These are phyloP conservation scores for Ogataea degrootiae DNA, from an alignment of 805 yeast genomes.

Conservation along the genomic window DNA sequence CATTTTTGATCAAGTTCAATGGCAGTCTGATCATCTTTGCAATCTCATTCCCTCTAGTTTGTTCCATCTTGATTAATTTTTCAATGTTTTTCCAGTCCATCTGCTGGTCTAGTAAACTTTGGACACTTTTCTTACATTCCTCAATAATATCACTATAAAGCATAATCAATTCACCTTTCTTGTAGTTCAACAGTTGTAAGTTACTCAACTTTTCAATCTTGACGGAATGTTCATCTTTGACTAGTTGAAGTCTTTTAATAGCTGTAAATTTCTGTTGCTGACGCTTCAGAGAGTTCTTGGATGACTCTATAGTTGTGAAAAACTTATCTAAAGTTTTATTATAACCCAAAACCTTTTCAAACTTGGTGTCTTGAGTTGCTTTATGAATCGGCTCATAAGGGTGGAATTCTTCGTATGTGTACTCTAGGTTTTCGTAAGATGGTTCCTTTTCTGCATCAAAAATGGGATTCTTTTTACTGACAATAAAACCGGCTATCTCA, in stretches of 20 bases:
- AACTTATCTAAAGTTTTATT: conserved; percentile 78
- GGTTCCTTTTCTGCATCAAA: conserved; percentile 38
- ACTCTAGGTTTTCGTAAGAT: conserved; percentile 32
- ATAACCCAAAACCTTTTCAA: conserved; percentile 56
- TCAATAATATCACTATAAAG: conserved; percentile 67
- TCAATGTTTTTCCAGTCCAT: conserved; percentile 95
- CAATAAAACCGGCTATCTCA: conserved; percentile 52
- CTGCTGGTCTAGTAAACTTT: conserved; percentile 65
- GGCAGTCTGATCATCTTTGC: conserved; percentile 65
- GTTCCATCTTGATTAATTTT: conserved; percentile 64
- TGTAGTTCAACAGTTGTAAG: conserved; percentile 58
- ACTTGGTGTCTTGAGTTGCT: conserved; percentile 23
- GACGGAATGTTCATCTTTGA: conserved; percentile 64
- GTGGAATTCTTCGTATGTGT: conserved; percentile 49
- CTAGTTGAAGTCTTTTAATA: conserved; percentile 65
- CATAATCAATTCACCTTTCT: conserved; percentile 71
- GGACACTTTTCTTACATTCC: conserved; percentile 64
- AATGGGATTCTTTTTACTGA: conserved; percentile 54
- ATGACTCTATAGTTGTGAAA: conserved; percentile 80
- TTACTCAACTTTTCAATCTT: conserved; percentile 62
- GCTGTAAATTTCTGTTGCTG: conserved; percentile 79
- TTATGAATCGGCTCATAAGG: conserved; percentile 44
- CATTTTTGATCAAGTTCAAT: conserved; percentile 63
- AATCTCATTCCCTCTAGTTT: conserved; percentile 54
- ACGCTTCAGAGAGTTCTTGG: conserved; percentile 66